Base-by-base conservation (phyloP, 1,284 basidiomycete species). In the Psilocybe mexicana region DNA sequence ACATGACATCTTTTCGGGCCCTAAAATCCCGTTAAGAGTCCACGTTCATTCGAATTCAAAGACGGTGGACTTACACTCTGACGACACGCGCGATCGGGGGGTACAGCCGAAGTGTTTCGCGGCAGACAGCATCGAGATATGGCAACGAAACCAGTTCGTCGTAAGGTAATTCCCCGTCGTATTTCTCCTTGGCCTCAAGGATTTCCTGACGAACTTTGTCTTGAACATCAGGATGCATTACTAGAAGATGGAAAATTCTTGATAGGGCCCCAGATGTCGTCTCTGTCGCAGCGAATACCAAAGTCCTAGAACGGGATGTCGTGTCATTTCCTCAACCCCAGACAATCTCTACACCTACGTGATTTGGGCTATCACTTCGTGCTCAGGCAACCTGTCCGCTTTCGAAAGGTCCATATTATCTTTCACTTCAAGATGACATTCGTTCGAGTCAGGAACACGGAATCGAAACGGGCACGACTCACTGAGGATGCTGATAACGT, bases 401-500 rank as follows among this genome's bases (percentile, higher is more conserved):
- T 69, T 67, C 0, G 64, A 53, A 2, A 72, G 71, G 30, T 67
- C 62, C 59, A 68, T 68, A 49, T 75, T 75, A 12, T 66, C 70
- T 56, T 63, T 69, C 64, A 75, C 74, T 28, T n/a, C 54, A 43
- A 36, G 25, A 33, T 33, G 30, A 8, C 30, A 40, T 23, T 26
- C 51, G n/a, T 24, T 26, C 24, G 10, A 51, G n/a, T 0, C 46
- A 48, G 4, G 7, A 3, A 14, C 52, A 23, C 7, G 23, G 4
- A 40, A 18, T n/a, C 10, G 26, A 50, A 3, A n/a, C 5, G n/a
- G 33, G 36, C 18, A 26, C 18, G 38, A 69, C 78, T 65, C 59
- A 74, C 74, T 66, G 47, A 82, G 72, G n/a, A 81, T 72, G 54
- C 77, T 79, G 63, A 80, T 74, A 47, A 81, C 69, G 61, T 82